Conservation (phyloP, 1,284 basidiomycete genomes). For the Tylopilus sp. region DNA sequence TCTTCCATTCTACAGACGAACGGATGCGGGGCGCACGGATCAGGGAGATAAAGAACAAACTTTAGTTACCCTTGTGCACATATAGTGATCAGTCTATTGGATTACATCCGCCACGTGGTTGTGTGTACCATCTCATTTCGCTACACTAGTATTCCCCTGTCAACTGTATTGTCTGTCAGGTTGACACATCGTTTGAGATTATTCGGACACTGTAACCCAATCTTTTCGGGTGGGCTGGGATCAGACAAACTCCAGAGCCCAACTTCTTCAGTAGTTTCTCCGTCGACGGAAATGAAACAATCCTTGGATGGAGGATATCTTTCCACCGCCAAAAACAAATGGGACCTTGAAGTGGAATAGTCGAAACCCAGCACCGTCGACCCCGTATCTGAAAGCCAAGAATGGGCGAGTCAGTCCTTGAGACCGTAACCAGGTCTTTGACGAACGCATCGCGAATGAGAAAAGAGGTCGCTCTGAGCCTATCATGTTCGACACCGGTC, state of each 20-base stretch:
- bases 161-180: background rate
- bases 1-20: conserved; percentile 40
- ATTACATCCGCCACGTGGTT: background rate
- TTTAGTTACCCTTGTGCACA: conserved; percentile 33
- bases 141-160: background rate
- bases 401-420: background rate
- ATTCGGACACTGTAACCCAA: background rate
- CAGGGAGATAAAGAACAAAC: conserved; percentile 46
- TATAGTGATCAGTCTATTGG: conserved; percentile 1
- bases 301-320: background rate
- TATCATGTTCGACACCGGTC: conserved; percentile 10
- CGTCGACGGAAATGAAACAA: conserved; percentile 7
- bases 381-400: conserved; percentile 11
- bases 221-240: background rate
- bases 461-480: background rate
- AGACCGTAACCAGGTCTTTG: background rate
- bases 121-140: conserved; percentile 6
- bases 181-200: background rate
- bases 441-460: conserved; percentile 8
- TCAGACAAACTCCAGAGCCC: background rate
- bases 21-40: conserved; percentile 52
- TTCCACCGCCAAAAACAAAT: conserved; percentile 12
- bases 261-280: background rate
- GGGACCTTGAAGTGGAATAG: conserved; percentile 16
- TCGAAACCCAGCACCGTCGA: background rate